Conservation (phyloP, 495 filamentous ascomycete species). For the Neurospora pannonica region DNA sequence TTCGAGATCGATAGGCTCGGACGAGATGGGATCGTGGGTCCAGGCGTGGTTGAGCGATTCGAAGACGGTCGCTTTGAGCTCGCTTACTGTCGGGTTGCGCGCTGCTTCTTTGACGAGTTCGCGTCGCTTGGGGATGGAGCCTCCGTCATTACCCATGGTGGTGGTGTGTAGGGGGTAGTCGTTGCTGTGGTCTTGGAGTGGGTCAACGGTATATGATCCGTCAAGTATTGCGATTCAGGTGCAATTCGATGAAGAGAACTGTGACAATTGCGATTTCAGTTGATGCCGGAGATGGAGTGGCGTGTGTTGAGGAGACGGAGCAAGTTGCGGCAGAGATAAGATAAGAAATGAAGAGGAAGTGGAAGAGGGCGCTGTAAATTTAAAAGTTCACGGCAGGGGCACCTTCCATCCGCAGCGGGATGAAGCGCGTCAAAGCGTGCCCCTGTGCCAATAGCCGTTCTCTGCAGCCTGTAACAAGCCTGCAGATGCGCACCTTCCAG, state of each 20-base stretch:
- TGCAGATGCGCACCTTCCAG: not conserved
- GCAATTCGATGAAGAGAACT: not conserved
- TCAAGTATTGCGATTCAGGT: not conserved
- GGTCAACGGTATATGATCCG: not conserved
- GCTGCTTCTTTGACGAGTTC: constrained; percentile 91
- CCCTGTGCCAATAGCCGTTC: not conserved
- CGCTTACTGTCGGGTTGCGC: constrained; percentile 68
- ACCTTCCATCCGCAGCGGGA: not conserved
- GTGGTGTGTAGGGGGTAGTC: not conserved
- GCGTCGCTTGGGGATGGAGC: constrained; percentile 78
- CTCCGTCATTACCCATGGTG: constrained; percentile 91
- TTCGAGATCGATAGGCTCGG: constrained; percentile 57
- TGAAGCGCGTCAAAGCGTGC: not conserved
- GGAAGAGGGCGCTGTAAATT: not conserved
- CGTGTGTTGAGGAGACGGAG: not conserved
- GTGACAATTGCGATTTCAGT: not conserved
- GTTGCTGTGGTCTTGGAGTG: not conserved
- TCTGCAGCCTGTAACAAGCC: not conserved
- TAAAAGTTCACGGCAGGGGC: not conserved
- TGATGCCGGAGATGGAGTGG: not conserved
- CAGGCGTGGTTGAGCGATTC: constrained; percentile 79
- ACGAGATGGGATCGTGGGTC: constrained; percentile 78
- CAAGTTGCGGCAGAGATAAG: not conserved
- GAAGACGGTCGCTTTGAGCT: constrained; percentile 78
- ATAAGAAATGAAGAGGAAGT: not conserved